These are phyloP conservation scores for Phlegmacium glaucopus DNA, from an alignment of 768 basidiomycete species.

Conservation along the genomic window DNA sequence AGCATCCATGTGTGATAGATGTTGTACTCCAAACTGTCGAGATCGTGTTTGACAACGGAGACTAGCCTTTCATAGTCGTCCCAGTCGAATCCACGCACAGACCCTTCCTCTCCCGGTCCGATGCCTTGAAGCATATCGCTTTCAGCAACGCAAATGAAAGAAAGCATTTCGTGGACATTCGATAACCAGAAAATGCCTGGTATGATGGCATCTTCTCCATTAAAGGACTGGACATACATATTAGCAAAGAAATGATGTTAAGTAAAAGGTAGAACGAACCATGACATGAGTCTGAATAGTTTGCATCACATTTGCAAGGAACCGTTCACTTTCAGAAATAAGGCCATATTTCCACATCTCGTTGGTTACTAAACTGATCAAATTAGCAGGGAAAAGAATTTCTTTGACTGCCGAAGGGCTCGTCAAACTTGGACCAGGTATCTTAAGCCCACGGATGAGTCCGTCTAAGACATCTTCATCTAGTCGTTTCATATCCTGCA, in stretches of 20 bases:
- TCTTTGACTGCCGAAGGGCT: conserved; percentile 96
- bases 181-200: conserved; percentile 99
- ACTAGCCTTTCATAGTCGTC: conserved; percentile 94
- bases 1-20: conserved; percentile 99
- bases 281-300: conserved; percentile 96
- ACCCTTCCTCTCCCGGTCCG: conserved; percentile 91
- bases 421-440: conserved; percentile 84
- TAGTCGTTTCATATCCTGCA: conserved; percentile 85
- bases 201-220: conserved; percentile 90
- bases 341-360: conserved; percentile 99
- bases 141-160: conserved; percentile 98
- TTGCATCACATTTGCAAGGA: conserved; percentile 99
- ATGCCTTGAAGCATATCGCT: conserved; percentile 98
- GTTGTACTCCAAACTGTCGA: conserved; percentile 98
- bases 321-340: conserved; percentile 94
- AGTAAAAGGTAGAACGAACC: conserved; percentile 50
- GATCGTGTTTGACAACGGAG: conserved; percentile 97
- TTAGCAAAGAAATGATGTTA: conserved; percentile 7
- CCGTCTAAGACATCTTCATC: conserved; percentile 94
- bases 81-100: conserved; percentile 94
- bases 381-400: conserved; percentile 97
- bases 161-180: conserved; percentile 98
- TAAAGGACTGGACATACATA: conserved; percentile 60
- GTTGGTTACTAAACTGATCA: conserved; percentile 97
- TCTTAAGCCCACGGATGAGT: conserved; percentile 87